These are phyloP conservation scores for Diaporthe humulicola DNA, from an alignment of 2,329 filamentous ascomycete species.

Conservation along the genomic window DNA sequence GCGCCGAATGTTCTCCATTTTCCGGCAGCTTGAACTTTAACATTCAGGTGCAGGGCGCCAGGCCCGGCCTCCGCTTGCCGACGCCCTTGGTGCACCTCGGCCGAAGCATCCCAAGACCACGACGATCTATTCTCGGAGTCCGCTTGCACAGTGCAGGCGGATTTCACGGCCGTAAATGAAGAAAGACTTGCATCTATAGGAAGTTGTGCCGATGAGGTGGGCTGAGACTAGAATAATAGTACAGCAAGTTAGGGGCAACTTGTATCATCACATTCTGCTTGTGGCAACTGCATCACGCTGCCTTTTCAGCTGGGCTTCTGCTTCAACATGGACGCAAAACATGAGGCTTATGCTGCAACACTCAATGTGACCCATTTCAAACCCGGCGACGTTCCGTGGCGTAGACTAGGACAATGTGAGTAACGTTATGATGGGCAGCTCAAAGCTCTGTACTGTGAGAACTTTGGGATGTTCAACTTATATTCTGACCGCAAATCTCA, in stretches of 20 bases:
- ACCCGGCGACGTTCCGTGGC: conserved; percentile 2
- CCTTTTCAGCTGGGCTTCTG: no score
- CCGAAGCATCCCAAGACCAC: not conserved
- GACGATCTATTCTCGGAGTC: no score
- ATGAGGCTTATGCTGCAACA: conserved; percentile 15
- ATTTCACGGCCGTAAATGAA: not conserved
- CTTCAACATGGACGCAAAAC: not conserved
- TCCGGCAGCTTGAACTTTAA: not conserved
- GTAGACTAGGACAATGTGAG: conserved; percentile 15
- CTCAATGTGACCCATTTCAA: conserved; percentile 12
- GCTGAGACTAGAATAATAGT: not conserved
- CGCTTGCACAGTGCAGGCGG: not conserved
- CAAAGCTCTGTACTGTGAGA: no score
- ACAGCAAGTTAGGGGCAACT: not conserved
- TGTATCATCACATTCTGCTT: no score
- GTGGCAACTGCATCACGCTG: no score
- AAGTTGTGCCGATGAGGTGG: not conserved
- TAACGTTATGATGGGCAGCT: not conserved
- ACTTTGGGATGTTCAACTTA: not conserved
- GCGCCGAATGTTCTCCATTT: not conserved
- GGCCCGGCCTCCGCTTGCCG: conserved; percentile 14
- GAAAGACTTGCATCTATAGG: not conserved
- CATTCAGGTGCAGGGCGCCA: not conserved
- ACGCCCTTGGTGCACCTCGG: not conserved
- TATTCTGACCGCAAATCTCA: not conserved